Evolutionary conservation across 2,329 filamentous ascomycete species (phyloP).

Genomic region (Exophiala sp.): DNA sequence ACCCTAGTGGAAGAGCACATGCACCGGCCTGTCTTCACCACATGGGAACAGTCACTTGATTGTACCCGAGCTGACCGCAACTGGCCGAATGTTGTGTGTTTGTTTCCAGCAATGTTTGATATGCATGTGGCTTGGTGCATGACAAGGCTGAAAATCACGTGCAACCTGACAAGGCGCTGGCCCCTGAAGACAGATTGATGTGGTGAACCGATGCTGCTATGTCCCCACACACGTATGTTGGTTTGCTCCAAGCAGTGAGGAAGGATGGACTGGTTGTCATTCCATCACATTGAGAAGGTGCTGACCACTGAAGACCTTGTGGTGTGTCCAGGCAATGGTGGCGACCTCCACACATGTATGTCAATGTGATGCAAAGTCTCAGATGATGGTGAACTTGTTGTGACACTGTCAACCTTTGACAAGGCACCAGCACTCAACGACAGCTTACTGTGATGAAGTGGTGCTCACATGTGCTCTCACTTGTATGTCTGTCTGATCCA

Average conservation of each 20-base stretch:
- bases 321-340: background rate
- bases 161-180: background rate
- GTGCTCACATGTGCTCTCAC: too few species aligned
- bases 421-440: too few species aligned
- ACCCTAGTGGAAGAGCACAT: background rate
- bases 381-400: too few species aligned
- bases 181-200: background rate
- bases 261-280: too few species aligned
- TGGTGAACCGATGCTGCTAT: background rate
- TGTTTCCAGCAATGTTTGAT: background rate
- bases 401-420: too few species aligned
- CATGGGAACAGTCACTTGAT: background rate
- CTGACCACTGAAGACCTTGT: too few species aligned
- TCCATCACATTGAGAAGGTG: too few species aligned
- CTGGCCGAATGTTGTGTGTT: background rate
- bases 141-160: constrained; percentile 2
- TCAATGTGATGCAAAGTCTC: background rate
- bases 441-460: too few species aligned
- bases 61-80: background rate
- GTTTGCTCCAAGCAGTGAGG: too few species aligned
- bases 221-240: background rate
- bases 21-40: background rate
- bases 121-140: too few species aligned
- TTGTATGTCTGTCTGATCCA: too few species aligned
- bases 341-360: background rate